Evolutionary conservation across 768 basidiomycete species (phyloP).

Genomic region (Leccinellum rugosiceps): DNA sequence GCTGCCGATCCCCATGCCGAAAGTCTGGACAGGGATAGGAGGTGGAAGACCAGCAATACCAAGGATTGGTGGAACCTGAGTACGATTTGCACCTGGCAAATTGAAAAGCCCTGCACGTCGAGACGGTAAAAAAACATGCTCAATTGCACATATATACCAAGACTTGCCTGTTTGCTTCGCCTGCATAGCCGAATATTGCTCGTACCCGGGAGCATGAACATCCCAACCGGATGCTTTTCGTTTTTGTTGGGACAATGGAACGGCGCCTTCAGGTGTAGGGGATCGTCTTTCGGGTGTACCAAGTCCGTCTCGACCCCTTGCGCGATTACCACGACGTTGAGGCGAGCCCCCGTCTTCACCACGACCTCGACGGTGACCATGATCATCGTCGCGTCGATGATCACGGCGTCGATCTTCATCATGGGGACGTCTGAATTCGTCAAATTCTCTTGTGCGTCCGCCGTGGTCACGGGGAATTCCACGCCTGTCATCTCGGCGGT

Average conservation of each 20-base stretch:
- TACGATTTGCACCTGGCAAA: conserved; percentile 90
- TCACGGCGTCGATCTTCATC: conserved; percentile 54
- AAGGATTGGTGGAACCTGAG: conserved; percentile 79
- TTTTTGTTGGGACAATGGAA: conserved; percentile 81
- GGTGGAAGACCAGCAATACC: conserved; percentile 79
- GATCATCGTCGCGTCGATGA: conserved; percentile 42
- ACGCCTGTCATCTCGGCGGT: conserved; percentile 50
- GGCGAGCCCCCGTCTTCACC: conserved; percentile 42
- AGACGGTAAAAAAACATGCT: conserved; percentile 9
- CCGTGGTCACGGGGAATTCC: conserved; percentile 46
- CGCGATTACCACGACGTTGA: conserved; percentile 43
- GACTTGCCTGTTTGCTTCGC: conserved; percentile 93
- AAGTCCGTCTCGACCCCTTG: conserved; percentile 43
- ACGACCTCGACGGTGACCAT: conserved; percentile 25
- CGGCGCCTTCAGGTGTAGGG: conserved; percentile 84
- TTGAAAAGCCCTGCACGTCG: conserved; percentile 79
- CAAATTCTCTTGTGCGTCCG: conserved; percentile 43
- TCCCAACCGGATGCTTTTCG: conserved; percentile 95
- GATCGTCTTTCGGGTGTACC: conserved; percentile 79
- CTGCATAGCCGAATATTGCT: conserved; percentile 91
- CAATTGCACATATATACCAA: neutral
- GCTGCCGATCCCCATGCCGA: conserved; percentile 82
- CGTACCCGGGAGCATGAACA: conserved; percentile 92
- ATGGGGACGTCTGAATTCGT: conserved; percentile 43
- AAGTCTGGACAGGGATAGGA: conserved; percentile 79